These are phyloP conservation scores for Tribonema minus DNA, from an alignment of 108 stramenopile genomes.

Conservation along the genomic window DNA sequence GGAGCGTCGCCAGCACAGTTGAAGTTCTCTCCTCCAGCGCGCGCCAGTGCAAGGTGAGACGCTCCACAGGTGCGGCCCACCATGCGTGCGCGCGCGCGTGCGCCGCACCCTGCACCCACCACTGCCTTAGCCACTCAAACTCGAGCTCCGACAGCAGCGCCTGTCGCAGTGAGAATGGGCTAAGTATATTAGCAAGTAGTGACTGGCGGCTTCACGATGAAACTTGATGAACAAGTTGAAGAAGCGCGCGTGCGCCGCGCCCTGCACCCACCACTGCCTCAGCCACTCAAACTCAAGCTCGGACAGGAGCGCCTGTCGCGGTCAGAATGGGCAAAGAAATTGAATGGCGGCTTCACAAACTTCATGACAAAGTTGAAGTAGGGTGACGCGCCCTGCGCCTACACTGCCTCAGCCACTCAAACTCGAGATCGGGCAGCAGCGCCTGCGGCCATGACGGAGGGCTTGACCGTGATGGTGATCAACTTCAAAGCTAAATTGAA, in stretches of 20 bases:
- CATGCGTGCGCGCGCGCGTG: conserved; percentile 14
- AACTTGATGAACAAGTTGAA: too few relatives aligned
- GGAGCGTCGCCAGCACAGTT: conserved; percentile 18
- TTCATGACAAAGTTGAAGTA: too few relatives aligned
- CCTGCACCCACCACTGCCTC: conserved; percentile 35
- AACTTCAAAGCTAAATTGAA: too few relatives aligned
- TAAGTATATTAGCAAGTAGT: too few relatives aligned
- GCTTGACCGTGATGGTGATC: too few relatives aligned
- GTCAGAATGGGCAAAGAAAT: too few relatives aligned
- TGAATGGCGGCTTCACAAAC: too few relatives aligned
- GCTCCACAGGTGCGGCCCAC: conserved; percentile 24
- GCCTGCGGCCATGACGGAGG: too few relatives aligned
- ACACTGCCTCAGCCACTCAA: conserved; percentile 46
- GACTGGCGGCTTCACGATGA: too few relatives aligned
- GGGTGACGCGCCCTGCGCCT: conserved; percentile 7
- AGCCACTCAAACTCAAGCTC: conserved; percentile 46
- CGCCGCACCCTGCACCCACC: conserved; percentile 16
- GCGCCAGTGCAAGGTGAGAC: conserved; percentile 3
- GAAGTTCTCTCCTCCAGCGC: conserved; percentile 15
- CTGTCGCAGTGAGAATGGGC: too few relatives aligned
- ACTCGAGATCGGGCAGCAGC: conserved; percentile 28
- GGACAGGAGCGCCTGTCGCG: background rate
- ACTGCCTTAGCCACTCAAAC: conserved; percentile 46
- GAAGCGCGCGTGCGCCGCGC: conserved; percentile 5
- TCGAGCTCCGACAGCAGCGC: conserved; percentile 24